Conservation (phyloP, 2,329 filamentous ascomycete genomes). For the Colletotrichum brevisporum region DNA sequence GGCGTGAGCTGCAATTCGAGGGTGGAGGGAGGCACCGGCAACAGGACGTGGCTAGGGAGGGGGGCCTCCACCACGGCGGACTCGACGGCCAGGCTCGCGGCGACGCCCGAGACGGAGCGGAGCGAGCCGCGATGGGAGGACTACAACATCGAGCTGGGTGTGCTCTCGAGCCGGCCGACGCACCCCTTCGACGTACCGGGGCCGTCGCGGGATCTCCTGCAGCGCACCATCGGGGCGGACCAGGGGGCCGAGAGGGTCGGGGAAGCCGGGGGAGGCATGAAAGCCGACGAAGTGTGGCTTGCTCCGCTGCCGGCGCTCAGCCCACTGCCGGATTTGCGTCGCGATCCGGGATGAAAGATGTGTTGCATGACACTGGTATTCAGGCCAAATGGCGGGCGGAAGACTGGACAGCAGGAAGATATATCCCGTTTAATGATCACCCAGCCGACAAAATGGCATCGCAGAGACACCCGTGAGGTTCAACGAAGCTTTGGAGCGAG, state of each 20-base stretch:
- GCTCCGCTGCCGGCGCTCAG: constrained; percentile 4
- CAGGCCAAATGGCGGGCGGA: neutral
- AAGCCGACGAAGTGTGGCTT: neutral
- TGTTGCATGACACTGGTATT: neutral
- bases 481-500: no score
- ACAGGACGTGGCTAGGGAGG: neutral
- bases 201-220: constrained; percentile 3
- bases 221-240: neutral
- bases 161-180: constrained; percentile 6
- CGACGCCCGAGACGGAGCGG: constrained; percentile 10
- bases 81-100: neutral
- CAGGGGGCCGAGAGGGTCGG: no score
- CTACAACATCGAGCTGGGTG: constrained; percentile 30
- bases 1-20: neutral
- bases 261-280: no score
- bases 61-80: constrained; percentile 10
- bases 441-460: no score
- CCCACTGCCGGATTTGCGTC: constrained; percentile 21
- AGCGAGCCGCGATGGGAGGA: constrained; percentile 22
- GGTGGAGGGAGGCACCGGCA: neutral
- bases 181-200: neutral
- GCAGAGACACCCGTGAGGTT: no score
- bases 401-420: neutral
- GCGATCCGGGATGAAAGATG: constrained; percentile 7
- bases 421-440: neutral